A percentile compares a stretch with the other conserved stretches of the same genome.
These are phyloP conservation scores for Rhizoctonia solani DNA, from an alignment of 1,284 basidiomycete genomes.

Conservation along the genomic window DNA sequence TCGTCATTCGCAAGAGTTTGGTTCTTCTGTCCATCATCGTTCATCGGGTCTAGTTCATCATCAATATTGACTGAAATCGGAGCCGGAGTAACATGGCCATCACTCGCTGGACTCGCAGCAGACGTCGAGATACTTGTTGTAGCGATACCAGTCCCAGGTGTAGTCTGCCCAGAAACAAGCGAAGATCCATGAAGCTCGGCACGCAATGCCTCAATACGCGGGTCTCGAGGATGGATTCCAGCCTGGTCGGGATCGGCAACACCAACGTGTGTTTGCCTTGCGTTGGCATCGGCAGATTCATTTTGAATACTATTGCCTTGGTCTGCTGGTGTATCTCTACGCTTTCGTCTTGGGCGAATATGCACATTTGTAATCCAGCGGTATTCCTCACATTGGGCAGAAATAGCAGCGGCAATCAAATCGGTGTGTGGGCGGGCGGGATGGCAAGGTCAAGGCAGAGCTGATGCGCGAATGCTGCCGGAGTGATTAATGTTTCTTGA, in stretches of 20 bases:
- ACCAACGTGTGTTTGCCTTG: not conserved
- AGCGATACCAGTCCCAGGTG: constrained; percentile 15
- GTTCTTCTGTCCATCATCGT: not conserved
- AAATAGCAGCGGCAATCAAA: constrained; percentile 83
- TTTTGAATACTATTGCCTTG: not conserved
- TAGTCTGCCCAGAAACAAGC: constrained; percentile 2
- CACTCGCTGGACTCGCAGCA: constrained; percentile 19
- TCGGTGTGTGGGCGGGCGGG: constrained; percentile 66
- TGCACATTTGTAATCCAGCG: constrained; percentile 66
- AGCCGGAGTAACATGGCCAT: constrained; percentile 29
- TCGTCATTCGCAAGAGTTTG: not conserved
- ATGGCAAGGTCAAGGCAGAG: constrained; percentile 91
- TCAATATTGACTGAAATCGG: constrained; percentile 34
- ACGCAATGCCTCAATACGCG: constrained; percentile 31
- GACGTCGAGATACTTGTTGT: constrained; percentile 19
- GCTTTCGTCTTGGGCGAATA: constrained; percentile 41
- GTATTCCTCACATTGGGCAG: constrained; percentile 87
- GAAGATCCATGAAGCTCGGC: constrained; percentile 7
- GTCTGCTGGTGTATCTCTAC: not conserved
- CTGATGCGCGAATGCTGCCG: constrained; percentile 79
- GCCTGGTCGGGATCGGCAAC: not conserved
- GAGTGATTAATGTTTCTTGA: constrained; percentile 73
- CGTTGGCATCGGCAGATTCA: not conserved
- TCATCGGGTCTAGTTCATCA: constrained; percentile 20
- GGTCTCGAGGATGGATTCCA: not conserved